phyloP scores from a whole-genome alignment of 1,284 basidiomycete species.

The Leccinum fallax region DNA sequence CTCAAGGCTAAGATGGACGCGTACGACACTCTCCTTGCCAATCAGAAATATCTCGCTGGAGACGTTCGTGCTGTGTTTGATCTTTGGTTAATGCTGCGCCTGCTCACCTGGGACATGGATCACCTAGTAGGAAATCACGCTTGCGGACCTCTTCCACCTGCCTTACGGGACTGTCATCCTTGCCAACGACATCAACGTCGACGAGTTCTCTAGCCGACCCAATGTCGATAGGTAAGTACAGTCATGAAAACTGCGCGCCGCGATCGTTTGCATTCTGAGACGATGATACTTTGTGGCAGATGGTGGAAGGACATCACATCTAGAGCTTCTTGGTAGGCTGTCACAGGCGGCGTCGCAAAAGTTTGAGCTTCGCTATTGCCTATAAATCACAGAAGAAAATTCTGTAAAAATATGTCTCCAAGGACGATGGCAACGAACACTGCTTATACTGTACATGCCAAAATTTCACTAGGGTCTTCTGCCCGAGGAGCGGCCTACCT shows the following conservation, averaged over 20 bases:
- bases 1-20: conserved; percentile 41
- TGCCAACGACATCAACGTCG: conserved; percentile 20
- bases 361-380: not conserved
- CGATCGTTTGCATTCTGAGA: not conserved
- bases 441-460: too few species aligned
- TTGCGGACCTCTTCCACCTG: conserved; percentile 58
- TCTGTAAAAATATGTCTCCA: not conserved
- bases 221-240: conserved; percentile 39
- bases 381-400: not conserved
- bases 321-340: conserved; percentile 42
- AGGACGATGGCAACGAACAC: not conserved
- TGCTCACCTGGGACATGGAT: not conserved
- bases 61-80: conserved; percentile 33
- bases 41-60: conserved; percentile 48
- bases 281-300: conserved; percentile 20
- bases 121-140: conserved; percentile 45
- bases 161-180: conserved; percentile 42
- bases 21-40: conserved; percentile 47
- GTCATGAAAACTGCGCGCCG: not conserved
- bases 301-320: conserved; percentile 46
- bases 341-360: conserved; percentile 37
- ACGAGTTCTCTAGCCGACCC: conserved; percentile 38
- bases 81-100: not conserved
- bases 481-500: too few species aligned
- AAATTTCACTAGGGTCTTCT: too few species aligned